Evolutionary conservation across 345 rosid genomes (phyloP).

Genomic region (Xanthoceras sorbifolium): DNA sequence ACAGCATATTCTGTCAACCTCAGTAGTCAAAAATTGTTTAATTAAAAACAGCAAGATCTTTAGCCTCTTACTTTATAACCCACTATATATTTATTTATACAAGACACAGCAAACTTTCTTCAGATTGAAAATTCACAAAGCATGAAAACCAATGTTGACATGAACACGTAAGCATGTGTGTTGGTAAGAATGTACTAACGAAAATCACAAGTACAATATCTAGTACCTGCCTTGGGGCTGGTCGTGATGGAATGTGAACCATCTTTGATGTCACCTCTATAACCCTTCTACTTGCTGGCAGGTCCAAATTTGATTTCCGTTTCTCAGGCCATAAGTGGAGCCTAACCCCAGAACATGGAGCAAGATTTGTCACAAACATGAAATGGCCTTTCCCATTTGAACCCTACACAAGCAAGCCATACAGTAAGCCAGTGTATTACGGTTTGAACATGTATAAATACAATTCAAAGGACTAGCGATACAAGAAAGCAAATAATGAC

Average conservation of each 20-base stretch:
- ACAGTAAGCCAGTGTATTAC: conserved; percentile 18
- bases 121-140: neutral
- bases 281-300: conserved; percentile 59
- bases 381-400: conserved; percentile 81
- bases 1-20: conserved; percentile 22
- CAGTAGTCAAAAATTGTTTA: conserved; percentile 1
- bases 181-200: neutral
- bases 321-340: conserved; percentile 94
- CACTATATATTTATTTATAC: neutral
- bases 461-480: neutral
- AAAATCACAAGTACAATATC: conserved; percentile 14
- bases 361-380: conserved; percentile 90
- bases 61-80: conserved; percentile 6
- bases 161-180: neutral
- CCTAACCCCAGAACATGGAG: conserved; percentile 94
- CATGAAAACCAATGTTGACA: conserved; percentile 1
- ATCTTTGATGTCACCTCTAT: conserved; percentile 89
- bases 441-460: conserved; percentile 2
- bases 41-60: conserved; percentile 7
- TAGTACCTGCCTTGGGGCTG: conserved; percentile 91
- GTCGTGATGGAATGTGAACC: conserved; percentile 93
- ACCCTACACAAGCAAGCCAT: conserved; percentile 54
- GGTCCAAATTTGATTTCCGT: conserved; percentile 50
- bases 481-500: conserved; percentile 9
- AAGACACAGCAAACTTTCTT: conserved; percentile 12